Conservation (phyloP, 768 basidiomycete species). For the Pisolithus tinctorius region DNA sequence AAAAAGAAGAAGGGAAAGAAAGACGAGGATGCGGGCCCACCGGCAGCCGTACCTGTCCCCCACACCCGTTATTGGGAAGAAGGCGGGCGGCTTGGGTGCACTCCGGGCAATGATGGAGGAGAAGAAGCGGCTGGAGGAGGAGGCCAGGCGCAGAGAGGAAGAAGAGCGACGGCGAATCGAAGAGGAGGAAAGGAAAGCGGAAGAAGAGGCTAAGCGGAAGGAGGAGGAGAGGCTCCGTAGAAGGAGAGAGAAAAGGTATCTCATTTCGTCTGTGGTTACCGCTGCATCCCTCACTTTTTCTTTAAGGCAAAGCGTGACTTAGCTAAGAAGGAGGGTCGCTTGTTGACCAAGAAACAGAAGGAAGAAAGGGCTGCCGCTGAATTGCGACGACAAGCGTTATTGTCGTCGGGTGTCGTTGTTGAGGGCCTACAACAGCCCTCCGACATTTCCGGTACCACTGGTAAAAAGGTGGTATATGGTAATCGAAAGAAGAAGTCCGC, state of each 20-base stretch:
- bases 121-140: conserved; percentile 84
- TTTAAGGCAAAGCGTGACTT: conserved; percentile 78
- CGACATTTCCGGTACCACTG: conserved; percentile 31
- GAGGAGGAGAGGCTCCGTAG: conserved; percentile 79
- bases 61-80: conserved; percentile 45
- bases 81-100: conserved; percentile 76
- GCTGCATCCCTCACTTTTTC: neutral
- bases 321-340: conserved; percentile 88
- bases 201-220: conserved; percentile 68
- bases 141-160: conserved; percentile 61
- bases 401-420: conserved; percentile 84
- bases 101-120: conserved; percentile 90
- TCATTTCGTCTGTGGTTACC: neutral
- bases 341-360: conserved; percentile 97
- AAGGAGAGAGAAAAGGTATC: conserved; percentile 87
- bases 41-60: conserved; percentile 28
- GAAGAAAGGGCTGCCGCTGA: conserved; percentile 89
- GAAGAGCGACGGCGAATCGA: conserved; percentile 78
- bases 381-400: conserved; percentile 81
- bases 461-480: conserved; percentile 77
- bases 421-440: conserved; percentile 74
- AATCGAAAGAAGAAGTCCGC: conserved; percentile 75
- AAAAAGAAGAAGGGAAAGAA: conserved; percentile 81
- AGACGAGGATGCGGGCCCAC: conserved; percentile 57
- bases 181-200: conserved; percentile 77